Conservation (phyloP, 2,329 filamentous ascomycete genomes). For the Cercospora zeae-maydis region DNA sequence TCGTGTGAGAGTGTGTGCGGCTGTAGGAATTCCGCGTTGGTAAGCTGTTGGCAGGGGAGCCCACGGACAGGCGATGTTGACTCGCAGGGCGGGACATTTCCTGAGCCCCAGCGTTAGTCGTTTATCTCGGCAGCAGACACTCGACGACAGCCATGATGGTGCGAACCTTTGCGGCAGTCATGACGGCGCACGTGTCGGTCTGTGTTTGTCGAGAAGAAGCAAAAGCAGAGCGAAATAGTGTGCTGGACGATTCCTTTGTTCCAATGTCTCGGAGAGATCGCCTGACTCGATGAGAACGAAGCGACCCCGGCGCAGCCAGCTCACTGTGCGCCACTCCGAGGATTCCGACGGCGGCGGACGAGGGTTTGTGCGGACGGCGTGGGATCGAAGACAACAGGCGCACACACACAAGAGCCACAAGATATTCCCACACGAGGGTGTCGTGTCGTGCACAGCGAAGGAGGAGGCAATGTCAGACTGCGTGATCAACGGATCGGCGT, state of each 20-base stretch:
- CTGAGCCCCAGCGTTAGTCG: constrained; percentile 23
- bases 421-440: too few species aligned
- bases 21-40: constrained; percentile 63
- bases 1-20: constrained; percentile 76
- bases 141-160: constrained; percentile 1
- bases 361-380: neutral
- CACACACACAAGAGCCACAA: too few species aligned
- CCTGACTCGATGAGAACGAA: constrained; percentile 9
- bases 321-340: neutral
- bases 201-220: neutral
- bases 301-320: constrained; percentile 1
- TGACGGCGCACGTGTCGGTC: constrained; percentile 1
- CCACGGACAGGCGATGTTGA: constrained; percentile 42
- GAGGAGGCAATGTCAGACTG: too few species aligned
- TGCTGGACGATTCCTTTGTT: constrained; percentile 7
- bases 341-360: neutral
- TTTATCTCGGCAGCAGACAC: constrained; percentile 5
- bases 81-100: constrained; percentile 41
- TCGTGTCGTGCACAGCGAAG: too few species aligned
- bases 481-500: too few species aligned
- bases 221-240: neutral
- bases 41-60: constrained; percentile 59
- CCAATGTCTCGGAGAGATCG: constrained; percentile 12
- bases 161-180: constrained; percentile 20
- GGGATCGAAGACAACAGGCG: too few species aligned